Base-by-base conservation (phyloP, 306 rosid species). In the Ziziphus jujuba region DNA sequence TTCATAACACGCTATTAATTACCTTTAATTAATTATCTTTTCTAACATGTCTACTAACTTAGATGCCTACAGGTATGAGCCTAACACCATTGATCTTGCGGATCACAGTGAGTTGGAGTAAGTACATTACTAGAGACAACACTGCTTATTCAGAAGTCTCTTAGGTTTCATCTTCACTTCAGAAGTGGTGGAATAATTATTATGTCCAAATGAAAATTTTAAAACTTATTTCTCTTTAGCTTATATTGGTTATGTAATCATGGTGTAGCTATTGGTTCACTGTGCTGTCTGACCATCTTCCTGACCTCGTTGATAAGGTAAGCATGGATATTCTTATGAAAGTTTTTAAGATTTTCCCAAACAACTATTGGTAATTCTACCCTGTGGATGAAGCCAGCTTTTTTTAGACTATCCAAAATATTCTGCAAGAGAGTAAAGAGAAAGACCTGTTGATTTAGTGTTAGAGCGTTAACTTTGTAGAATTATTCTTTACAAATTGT, bases 281-380 rank as follows among this genome's bases (percentile, higher is more conserved):
- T 57, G 89, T 95, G 73, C 79, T 95, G 76, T 87, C 92, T 11
- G 97, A 78, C 55, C 91, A 95, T 79, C 79, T 95, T 61, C 87
- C 95, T 6, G 96, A 95, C 76, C 99, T 95, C 36, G 97, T 95
- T 66, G 99, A 90, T 77, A 90, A 79, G 97, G 99, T 87, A 75
- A 78, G 83, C 33, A 40, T 24, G 35, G 25, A 21, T 67, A 43
- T 22, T 59, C 56, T 57, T 44, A 56, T 31, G 59, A 62, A 74
- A 59, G 33, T 36, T 21, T n/a, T 25, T 64, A 38, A 3, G 5
- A 14, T 69, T 44, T 20, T 15, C 51, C 24, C 21, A 3, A 17
- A 34, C 17, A 19, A 59, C 24, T 15, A 15, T 59, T 36, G 24
- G 14, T 20, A 40, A 16, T 13, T 28, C 33, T 36, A 34, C 25